A percentile compares a stretch with the other conserved stretches of the same genome.
Conservation (phyloP, 768 basidiomycete genomes). For the Mycena floridula region DNA sequence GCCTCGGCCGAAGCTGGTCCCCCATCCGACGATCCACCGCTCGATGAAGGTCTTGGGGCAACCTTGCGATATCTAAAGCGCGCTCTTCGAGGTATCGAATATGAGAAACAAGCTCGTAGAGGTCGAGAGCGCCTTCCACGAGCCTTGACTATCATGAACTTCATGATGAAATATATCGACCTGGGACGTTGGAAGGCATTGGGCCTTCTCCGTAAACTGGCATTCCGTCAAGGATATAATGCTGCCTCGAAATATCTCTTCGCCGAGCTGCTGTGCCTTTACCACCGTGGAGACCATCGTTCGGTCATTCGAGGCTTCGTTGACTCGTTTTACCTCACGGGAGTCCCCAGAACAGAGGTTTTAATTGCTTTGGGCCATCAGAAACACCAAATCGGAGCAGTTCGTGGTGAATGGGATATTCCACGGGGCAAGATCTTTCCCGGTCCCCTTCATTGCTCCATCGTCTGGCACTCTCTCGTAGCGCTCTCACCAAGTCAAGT, state of each 20-base stretch:
- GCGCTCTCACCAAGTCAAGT: slow-evolving; percentile 13
- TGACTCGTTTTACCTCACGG: slow-evolving; percentile 44
- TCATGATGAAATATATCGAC: slow-evolving; percentile 28
- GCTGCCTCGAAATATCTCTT: slow-evolving; percentile 25
- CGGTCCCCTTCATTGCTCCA: slow-evolving; percentile 21
- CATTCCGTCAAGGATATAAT: slow-evolving; percentile 14
- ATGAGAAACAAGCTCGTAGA: too few relatives aligned
- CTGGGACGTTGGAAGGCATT: slow-evolving; percentile 28
- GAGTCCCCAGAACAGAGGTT: slow-evolving; percentile 41
- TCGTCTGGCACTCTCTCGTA: slow-evolving; percentile 35
- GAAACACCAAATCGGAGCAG: not conserved
- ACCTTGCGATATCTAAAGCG: slow-evolving; percentile 16
- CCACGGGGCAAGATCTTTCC: slow-evolving; percentile 28
- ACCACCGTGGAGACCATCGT: slow-evolving; percentile 15
- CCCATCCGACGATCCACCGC: not conserved
- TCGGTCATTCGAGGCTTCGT: slow-evolving; percentile 40
- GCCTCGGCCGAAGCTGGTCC: not conserved
- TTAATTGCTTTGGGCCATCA: slow-evolving; percentile 6
- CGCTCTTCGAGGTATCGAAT: slow-evolving; percentile 10
- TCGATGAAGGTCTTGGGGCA: slow-evolving; percentile 10
- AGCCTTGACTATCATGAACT: slow-evolving; percentile 22
- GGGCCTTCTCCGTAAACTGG: slow-evolving; percentile 24
- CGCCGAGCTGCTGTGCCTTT: slow-evolving; percentile 39
- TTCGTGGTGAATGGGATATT: slow-evolving; percentile 3
- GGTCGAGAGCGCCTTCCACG: slow-evolving; percentile 17